Evolutionary conservation across 1,139 yeast species (phyloP), one percentile per base, ranked within the genome.

Genomic region (Saccharomycopsis crataegensis): DNA sequence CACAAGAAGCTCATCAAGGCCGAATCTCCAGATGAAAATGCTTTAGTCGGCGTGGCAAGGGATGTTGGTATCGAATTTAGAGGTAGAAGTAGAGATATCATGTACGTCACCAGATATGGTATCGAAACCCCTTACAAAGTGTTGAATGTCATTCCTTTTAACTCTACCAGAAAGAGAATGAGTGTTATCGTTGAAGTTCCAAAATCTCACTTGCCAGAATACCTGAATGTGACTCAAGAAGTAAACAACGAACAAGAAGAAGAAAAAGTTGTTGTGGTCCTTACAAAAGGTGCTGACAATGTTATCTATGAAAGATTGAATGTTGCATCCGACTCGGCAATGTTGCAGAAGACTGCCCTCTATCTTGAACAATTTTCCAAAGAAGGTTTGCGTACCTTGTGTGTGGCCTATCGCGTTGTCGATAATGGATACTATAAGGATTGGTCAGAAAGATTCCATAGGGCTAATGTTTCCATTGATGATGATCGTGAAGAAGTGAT

Each of bases 251-350:
- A 11, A 12, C 41, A 46, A 22, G 47, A 37, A 1, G 62, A 65
- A 16, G 74, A 65, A 17, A 72, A 70, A 9, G 49, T 37, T 40
- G 59, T 90, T 28, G 80, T 93, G 52, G 65, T 93, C 54, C 72
- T 94, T 49, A 87, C 40, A 96, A 94, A 94, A 69, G 99, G 98
- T 54, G 99, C 99, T 1, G 99, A 94, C 67, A 89, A 89, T 63
- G 76, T 93, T n/a, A 87, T 94, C 51, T 68, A 90, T 58, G 97
- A 91, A 56, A 77, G 87, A 55, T 70, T 91, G 57, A 75, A 74
- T 52, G 68, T 69, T 38, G 74, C 77, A 47, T 64, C 71, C 6
- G 83, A 82, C 8, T 72, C 71, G 33, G 55, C 54, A 58, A 52
- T 77, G 41, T 68, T 82, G 44, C 82, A 79, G 57, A 73, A 73